phyloP scores from a whole-genome alignment of 202 grass and related monocot species.

The Elaeis oleifera region DNA sequence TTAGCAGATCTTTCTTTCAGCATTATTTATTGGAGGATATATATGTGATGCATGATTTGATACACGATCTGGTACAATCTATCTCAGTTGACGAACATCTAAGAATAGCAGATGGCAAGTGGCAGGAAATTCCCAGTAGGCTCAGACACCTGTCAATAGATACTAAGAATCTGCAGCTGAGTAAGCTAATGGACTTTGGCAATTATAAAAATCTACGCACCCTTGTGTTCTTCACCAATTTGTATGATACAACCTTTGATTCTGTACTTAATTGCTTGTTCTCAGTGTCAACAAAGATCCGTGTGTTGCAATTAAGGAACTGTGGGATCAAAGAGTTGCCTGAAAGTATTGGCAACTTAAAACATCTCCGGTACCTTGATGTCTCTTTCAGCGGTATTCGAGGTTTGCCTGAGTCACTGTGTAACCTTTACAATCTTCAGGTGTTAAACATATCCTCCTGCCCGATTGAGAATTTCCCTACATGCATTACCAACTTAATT shows the following conservation, averaged over 20 bases:
- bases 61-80: conserved; percentile 9
- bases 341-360: conserved; percentile 20
- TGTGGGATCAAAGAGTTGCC: conserved; percentile 27
- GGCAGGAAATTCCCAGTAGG: not conserved
- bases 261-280: conserved; percentile 26
- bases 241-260: conserved; percentile 19
- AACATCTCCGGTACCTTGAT: conserved; percentile 26
- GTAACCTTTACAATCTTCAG: conserved; percentile 28
- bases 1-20: conserved; percentile 26
- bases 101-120: conserved; percentile 6
- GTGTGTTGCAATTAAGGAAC: conserved; percentile 21
- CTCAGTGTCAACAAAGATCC: conserved; percentile 18
- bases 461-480: not conserved
- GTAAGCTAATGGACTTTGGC: conserved; percentile 11
- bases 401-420: conserved; percentile 21
- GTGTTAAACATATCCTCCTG: conserved; percentile 18
- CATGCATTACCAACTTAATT: conserved; percentile 5
- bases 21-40: not conserved
- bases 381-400: conserved; percentile 27
- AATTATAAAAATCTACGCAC: conserved; percentile 28
- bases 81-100: conserved; percentile 19
- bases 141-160: conserved; percentile 28
- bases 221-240: not conserved
- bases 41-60: conserved; percentile 35
- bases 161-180: conserved; percentile 6